Evolutionary conservation across 257 asterid genomes (phyloP), one percentile per base, ranked within the genome.

Genomic region (Gentiana macrophylla): DNA sequence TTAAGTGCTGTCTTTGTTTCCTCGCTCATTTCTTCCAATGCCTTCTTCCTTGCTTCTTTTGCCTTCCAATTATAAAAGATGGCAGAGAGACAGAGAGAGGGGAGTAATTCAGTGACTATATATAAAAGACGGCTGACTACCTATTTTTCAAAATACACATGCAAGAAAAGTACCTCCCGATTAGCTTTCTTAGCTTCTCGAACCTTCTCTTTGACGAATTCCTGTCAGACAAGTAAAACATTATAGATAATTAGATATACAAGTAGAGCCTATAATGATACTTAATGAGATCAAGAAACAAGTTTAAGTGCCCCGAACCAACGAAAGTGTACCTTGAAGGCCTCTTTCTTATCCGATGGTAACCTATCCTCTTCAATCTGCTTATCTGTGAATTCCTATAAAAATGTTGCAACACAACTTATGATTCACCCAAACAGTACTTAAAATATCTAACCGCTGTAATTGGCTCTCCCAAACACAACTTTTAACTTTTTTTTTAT

Each of bases 11-110:
- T 67, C 84, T 52, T 91, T 48, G 84, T 67, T 64, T 77, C 86
- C 5, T 47, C 69, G 53, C 86, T 81, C 98, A 91, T 71, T 64
- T 84, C 95, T 33, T 73, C 89, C 72, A 76, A 50, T 32, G 86
- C 86, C 67, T 83, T 91, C 76, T 52, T 78, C 68, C 98, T 90
- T 52, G 94, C 86, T 59, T 77, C 92, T 80, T 79, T 83, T 49
- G 97, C 97, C 97, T 89, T 49, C 47, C 12, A 54, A 62, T 24
- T 24, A 24, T 24, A 0, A 24, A 24, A 24, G 24, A 24, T 24
- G 24, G 24, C 24, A 24, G 24, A 24, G 24, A 24, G 24, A 24
- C 24, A 24, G 24, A 59, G 69, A 59, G 12, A 9, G 52, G 32
- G 64, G 4, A 4, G 34, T 8, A 59, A 34, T 37, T 59, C 35